Evolutionary conservation across 192 early-diverging fungal genomes (phyloP).

Genomic region (Coemansia sp.): DNA sequence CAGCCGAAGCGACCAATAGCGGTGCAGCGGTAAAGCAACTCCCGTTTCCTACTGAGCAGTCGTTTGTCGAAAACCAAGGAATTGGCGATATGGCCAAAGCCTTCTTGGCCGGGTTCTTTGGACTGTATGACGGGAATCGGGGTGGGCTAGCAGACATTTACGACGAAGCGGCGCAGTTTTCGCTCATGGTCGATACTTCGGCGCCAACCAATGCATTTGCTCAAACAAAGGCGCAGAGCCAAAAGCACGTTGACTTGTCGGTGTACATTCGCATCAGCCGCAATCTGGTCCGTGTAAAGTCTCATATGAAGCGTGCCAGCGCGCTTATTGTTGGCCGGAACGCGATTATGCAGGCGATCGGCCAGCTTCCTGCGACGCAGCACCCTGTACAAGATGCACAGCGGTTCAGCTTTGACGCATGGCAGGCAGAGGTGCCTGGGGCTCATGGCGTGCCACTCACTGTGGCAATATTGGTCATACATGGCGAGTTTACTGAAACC

Average conservation of each 20-base stretch:
- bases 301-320: conserved; percentile 32
- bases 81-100: conserved; percentile 38
- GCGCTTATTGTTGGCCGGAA: conserved; percentile 30
- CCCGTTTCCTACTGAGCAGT: conserved; percentile 39
- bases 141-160: conserved; percentile 42
- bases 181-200: conserved; percentile 50
- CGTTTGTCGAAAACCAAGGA: conserved; percentile 42
- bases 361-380: conserved; percentile 41
- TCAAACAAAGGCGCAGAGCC: conserved; percentile 38
- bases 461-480: conserved; percentile 31
- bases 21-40: conserved; percentile 16
- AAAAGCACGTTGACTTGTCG: conserved; percentile 46
- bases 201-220: conserved; percentile 42
- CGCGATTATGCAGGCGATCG: conserved; percentile 29
- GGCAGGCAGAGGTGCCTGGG: conserved; percentile 30
- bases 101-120: conserved; percentile 46
- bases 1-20: not conserved
- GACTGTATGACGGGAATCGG: conserved; percentile 45
- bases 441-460: conserved; percentile 15
- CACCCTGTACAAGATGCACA: conserved; percentile 51
- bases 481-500: conserved; percentile 49
- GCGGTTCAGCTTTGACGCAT: conserved; percentile 51
- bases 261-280: conserved; percentile 46
- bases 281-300: conserved; percentile 40
- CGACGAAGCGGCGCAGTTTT: conserved; percentile 35